Conservation (phyloP, 352 stramenopile species). For the Phytophthora litchii region DNA sequence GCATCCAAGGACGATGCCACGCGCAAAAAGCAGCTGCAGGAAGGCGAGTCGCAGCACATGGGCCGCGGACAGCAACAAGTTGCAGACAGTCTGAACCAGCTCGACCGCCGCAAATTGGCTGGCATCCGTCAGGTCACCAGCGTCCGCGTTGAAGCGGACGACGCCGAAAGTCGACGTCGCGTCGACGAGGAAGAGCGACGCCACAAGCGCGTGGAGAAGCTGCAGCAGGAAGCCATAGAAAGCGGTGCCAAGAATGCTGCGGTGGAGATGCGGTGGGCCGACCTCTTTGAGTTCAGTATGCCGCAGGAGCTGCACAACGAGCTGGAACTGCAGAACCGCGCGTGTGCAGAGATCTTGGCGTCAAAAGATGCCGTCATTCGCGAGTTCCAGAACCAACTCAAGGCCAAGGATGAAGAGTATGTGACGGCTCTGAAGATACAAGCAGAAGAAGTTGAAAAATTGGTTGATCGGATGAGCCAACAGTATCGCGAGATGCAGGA, state of each 20-base stretch:
- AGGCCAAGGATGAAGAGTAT: conserved; percentile 95
- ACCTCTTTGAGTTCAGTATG: conserved; percentile 94
- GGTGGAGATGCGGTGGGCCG: conserved; percentile 93
- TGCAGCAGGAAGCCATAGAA: conserved; percentile 92
- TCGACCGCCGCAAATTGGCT: conserved; percentile 72
- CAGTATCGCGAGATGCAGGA: conserved; percentile 94
- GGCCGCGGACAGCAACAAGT: conserved; percentile 79
- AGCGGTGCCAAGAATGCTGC: conserved; percentile 92
- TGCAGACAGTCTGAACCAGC: conserved; percentile 75
- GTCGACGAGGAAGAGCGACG: conserved; percentile 91
- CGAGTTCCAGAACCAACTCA: conserved; percentile 92
- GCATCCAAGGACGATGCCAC: conserved; percentile 81
- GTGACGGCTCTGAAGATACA: conserved; percentile 92
- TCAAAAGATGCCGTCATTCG: conserved; percentile 91
- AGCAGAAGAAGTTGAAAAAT: conserved; percentile 89
- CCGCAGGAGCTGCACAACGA: conserved; percentile 92
- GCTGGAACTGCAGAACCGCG: conserved; percentile 86
- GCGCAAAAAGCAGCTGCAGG: conserved; percentile 72
- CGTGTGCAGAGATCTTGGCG: conserved; percentile 90
- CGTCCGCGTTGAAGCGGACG: conserved; percentile 91
- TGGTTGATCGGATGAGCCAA: conserved; percentile 88
- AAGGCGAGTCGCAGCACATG: conserved; percentile 69
- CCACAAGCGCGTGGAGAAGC: conserved; percentile 78
- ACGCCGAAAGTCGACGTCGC: conserved; percentile 87
- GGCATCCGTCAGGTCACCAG: conserved; percentile 92